Conservation (phyloP, 805 yeast species). For the Candida peoriensis region DNA sequence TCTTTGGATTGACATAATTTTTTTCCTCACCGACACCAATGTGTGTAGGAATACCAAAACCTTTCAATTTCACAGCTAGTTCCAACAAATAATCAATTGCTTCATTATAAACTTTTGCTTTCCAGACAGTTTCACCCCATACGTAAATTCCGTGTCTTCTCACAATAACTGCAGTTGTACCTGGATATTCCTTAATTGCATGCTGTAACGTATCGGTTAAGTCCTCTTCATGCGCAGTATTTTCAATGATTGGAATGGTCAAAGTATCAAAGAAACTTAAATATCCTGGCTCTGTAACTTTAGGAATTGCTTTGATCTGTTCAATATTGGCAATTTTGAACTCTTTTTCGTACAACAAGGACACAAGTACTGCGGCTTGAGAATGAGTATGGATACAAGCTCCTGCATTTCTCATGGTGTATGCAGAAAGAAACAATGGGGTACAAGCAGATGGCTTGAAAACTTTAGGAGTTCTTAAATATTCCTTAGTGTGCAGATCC, state of each 20-base stretch:
- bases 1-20: constrained; percentile 19
- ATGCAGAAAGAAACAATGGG: constrained; percentile 67
- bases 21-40: constrained; percentile 30
- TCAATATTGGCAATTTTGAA: constrained; percentile 79
- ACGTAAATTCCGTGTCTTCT: constrained; percentile 92
- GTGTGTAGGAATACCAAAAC: constrained; percentile 55
- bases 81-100: constrained; percentile 88
- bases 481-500: constrained; percentile 46
- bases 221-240: constrained; percentile 85
- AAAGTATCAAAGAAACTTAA: constrained; percentile 69
- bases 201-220: constrained; percentile 59
- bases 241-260: constrained; percentile 85
- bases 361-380: constrained; percentile 77
- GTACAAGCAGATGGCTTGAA: constrained; percentile 93
- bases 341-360: constrained; percentile 63
- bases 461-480: constrained; percentile 54
- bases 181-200: constrained; percentile 67
- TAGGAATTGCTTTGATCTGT: constrained; percentile 88
- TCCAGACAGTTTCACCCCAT: constrained; percentile 93
- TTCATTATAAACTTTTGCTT: constrained; percentile 89
- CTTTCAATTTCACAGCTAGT: constrained; percentile 77
- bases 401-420: constrained; percentile 72
- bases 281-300: constrained; percentile 45
- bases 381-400: constrained; percentile 97
- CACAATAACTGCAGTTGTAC: constrained; percentile 80